A percentile compares a stretch with the other conserved stretches of the same genome.
These are phyloP conservation scores for Pichia exigua DNA, from an alignment of 805 yeast genomes.

Conservation along the genomic window DNA sequence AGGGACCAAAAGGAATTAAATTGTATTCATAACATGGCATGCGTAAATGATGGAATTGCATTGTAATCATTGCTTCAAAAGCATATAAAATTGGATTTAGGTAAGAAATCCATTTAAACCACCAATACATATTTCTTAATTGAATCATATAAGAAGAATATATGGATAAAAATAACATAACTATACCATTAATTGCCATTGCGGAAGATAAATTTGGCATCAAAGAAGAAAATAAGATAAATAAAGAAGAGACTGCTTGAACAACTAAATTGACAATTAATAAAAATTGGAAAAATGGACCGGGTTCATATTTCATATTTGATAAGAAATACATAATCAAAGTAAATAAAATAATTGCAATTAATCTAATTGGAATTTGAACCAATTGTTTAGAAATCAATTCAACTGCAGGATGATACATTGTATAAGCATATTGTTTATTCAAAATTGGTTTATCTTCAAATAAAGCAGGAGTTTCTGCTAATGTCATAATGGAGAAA, in stretches of 20 bases:
- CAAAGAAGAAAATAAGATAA: constrained; percentile 46
- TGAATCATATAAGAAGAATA: constrained; percentile 67
- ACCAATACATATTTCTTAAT: constrained; percentile 47
- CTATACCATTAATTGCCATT: constrained; percentile 50
- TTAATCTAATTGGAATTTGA: constrained; percentile 48
- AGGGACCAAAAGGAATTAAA: constrained; percentile 48
- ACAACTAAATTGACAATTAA: constrained; percentile 35
- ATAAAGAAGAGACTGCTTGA: constrained; percentile 41
- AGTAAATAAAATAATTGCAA: constrained; percentile 42
- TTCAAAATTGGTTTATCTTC: constrained; percentile 56
- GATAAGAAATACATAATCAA: constrained; percentile 46
- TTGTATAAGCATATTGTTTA: constrained; percentile 55
- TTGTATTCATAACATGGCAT: constrained; percentile 38
- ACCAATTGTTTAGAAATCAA: constrained; percentile 49
- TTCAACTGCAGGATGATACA: constrained; percentile 61
- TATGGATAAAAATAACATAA: constrained; percentile 41
- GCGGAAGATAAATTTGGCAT: constrained; percentile 47
- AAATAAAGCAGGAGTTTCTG: constrained; percentile 53
- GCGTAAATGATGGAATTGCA: constrained; percentile 47
- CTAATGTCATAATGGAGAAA: constrained; percentile 52
- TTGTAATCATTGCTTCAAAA: constrained; percentile 47
- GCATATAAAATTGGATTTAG: constrained; percentile 41
- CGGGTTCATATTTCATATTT: constrained; percentile 42
- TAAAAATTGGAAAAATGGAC: constrained; percentile 44
- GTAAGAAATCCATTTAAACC: constrained; percentile 54